Evolutionary conservation across 148 eudicot species (phyloP), one percentile per base, ranked within the genome.

Genomic region (Nyssa sinensis): DNA sequence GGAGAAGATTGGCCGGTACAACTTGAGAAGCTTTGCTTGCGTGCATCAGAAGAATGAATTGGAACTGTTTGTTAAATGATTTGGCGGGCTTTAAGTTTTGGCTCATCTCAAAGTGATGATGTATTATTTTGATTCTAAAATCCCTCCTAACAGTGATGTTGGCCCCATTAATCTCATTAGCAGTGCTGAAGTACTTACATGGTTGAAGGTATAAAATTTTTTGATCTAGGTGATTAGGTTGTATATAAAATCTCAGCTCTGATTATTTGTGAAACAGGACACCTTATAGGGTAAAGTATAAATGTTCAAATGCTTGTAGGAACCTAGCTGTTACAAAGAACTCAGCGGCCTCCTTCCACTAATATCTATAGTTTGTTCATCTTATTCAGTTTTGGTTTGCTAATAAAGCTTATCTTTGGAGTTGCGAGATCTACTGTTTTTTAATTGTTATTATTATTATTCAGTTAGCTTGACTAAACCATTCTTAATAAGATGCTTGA

Each of bases 1-100:
- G 94, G 98, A 59, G 88, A 86, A 74, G 85, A 91, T 83, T 89
- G 96, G 92, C 88, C 92, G 0, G 49, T 77, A 23, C 88, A 77
- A 35, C 86, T 91, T 16, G 91, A 93, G 84, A 93, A 85, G 80
- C 23, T 88, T 16, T 69, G 74, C 62, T 67, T 85, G 74, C 77
- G 47, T 67, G 86, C 74, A 69, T 73, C 74, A 53, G 79, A 78
- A 71, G 74, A 74, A 73, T 53, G 65, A 29, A 35, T 39, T 30
- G 70, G 49, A 24, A 70, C 13, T 51, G n/a, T n/a, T n/a, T n/a
- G n/a, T n/a, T n/a, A n/a, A n/a, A n/a, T n/a, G 28, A 41, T 41
- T 72, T 33, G 67, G 44, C n/a, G 31, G 23, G 23, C 5, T 3
- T 64, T 29, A 30, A 17, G 41, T 72, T 31, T n/a, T 25, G 32